These are phyloP conservation scores for Russula lepida DNA, from an alignment of 768 basidiomycete species.

Conservation along the genomic window DNA sequence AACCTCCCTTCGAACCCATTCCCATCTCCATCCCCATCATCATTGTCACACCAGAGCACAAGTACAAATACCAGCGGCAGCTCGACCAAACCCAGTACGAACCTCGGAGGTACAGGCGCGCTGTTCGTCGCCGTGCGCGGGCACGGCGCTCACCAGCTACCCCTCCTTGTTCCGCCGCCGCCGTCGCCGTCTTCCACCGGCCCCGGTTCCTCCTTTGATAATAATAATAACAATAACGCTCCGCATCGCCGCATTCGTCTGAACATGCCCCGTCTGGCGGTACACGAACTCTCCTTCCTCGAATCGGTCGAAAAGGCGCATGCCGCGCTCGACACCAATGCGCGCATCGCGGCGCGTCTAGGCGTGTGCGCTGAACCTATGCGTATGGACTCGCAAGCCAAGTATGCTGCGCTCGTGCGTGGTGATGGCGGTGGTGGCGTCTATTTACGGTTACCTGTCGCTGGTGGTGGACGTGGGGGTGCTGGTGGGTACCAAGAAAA, in stretches of 20 bases:
- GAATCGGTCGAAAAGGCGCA: slow-evolving; percentile 92
- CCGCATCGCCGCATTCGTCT: slow-evolving; percentile 29
- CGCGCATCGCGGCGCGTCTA: slow-evolving; percentile 57
- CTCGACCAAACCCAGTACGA: neutral
- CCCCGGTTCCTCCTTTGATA: slow-evolving; percentile 16
- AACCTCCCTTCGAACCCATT: slow-evolving; percentile 49
- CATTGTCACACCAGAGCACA: slow-evolving; percentile 28
- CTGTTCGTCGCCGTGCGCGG: slow-evolving; percentile 84
- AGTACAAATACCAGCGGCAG: slow-evolving; percentile 32
- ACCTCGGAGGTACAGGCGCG: slow-evolving; percentile 43
- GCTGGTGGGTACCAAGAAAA: slow-evolving; percentile 77
- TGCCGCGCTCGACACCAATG: slow-evolving; percentile 81
- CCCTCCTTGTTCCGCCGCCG: slow-evolving; percentile 37
- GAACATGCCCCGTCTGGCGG: slow-evolving; percentile 42
- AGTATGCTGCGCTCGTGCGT: slow-evolving; percentile 79
- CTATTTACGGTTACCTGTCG: slow-evolving; percentile 74
- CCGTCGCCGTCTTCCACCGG: slow-evolving; percentile 34
- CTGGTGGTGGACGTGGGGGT: slow-evolving; percentile 34
- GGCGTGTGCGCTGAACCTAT: slow-evolving; percentile 56
- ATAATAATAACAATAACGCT: too few relatives aligned
- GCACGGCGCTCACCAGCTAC: slow-evolving; percentile 71
- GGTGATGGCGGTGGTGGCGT: slow-evolving; percentile 64
- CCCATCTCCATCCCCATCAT: slow-evolving; percentile 38
- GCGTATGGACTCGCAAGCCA: slow-evolving; percentile 95
- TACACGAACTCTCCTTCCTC: slow-evolving; percentile 55